phyloP scores from a whole-genome alignment of 2,329 filamentous ascomycete genomes.

The Chaetomium strumarium region DNA sequence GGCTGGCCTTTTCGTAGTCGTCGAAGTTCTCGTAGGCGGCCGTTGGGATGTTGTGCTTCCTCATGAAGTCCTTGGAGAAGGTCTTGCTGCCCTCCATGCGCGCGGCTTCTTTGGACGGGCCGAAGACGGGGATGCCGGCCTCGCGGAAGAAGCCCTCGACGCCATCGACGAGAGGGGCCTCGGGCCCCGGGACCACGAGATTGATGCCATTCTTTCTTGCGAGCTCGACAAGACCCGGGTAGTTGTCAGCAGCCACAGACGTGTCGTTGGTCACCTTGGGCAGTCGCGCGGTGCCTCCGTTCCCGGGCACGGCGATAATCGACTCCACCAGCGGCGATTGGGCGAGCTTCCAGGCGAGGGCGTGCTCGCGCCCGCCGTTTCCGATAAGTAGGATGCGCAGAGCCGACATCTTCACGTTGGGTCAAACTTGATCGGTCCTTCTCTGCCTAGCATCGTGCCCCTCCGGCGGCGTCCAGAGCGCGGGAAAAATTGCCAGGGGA shows the following conservation, averaged over 20 bases:
- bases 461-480: conserved; percentile 6
- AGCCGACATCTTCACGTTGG: conserved; percentile 21
- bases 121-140: conserved; percentile 74
- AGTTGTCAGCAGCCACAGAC: conserved; percentile 67
- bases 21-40: conserved; percentile 86
- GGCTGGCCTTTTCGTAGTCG: conserved; percentile 63
- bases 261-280: conserved; percentile 68
- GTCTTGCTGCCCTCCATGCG: conserved; percentile 94
- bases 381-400: conserved; percentile 80
- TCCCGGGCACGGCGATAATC: conserved; percentile 69
- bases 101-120: conserved; percentile 77
- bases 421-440: conserved; percentile 9
- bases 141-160: conserved; percentile 75
- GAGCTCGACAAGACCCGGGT: conserved; percentile 67
- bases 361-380: conserved; percentile 91
- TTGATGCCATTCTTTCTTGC: conserved; percentile 69
- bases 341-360: conserved; percentile 87
- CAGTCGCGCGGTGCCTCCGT: conserved; percentile 74
- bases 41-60: conserved; percentile 80
- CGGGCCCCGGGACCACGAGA: conserved; percentile 83
- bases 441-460: conserved; percentile 12
- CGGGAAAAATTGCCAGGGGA: conserved; percentile 12
- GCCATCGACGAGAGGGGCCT: conserved; percentile 88
- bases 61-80: conserved; percentile 98
- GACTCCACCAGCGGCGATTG: conserved; percentile 73